Base-by-base conservation (phyloP, 1,284 basidiomycete genomes). In the Heterobasidion irregulare region DNA sequence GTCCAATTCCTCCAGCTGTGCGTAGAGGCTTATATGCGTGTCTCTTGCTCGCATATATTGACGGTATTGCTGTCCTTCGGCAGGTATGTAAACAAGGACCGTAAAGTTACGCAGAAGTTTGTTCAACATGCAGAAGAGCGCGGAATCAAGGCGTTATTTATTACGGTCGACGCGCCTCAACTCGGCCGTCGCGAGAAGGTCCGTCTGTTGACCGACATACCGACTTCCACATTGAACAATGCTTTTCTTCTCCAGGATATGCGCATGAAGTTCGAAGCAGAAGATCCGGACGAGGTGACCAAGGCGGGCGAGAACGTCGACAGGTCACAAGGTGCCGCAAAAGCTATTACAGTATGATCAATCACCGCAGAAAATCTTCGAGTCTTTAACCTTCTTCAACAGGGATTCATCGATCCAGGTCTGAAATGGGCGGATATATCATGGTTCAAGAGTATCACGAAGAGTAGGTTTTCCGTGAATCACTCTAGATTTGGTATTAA, bases 391-490 rank as follows among this genome's bases (percentile, higher is more conserved):
- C 4, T 26, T 26, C 4, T 26, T 26, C 26, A 6, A 26, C 68
- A 94, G 80, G 90, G 89, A 4, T 98, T 98, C 73, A 98, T 98
- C 63, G 95, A 98, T 69, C 92, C 95, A 0, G 80, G 83, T 6
- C 73, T 98, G 55, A 81, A 80, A 59, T 98, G 95, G 95, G 78
- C 80, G 43, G 94, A 98, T 66, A 72, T 98, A 38, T 72, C 80
- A 6, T 96, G 93, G 83, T 92, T 98, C 71, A 86, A 86, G 70
- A 83, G 80, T 61, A 93, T 96, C 59, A 96, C 95, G 0, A 87
- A 84, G 63, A 93, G 88, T 88, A 62, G 58, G 75, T 65, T 35
- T 18, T 6, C 43, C 36, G 41, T 18, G 48, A 7, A 48, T 38
- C 45, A 52, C 41, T n/a, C 45, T 47, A 19, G 6, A 26, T 5